Evolutionary conservation across 169 alveolate species (phyloP), one percentile per base, ranked within the genome.

Genomic region (Eimeria brunetti): DNA sequence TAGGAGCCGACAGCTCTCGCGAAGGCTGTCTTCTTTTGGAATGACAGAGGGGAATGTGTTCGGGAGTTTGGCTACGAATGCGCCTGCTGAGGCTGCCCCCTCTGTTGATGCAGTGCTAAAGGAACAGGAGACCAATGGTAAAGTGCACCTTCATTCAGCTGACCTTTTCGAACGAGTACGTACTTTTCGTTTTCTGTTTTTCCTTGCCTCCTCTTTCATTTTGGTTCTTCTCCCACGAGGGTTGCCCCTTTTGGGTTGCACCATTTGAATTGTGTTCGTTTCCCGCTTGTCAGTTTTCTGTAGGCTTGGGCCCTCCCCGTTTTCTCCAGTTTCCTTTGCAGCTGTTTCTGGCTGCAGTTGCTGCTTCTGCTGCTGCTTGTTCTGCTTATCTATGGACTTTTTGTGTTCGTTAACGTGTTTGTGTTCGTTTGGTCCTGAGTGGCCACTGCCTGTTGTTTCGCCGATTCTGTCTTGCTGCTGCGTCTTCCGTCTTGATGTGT

Each of bases 101-200:
- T 85, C 92, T 60, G 80, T 62, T 8, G 92, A 85, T 62, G 76
- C 58, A 4, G 89, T 83, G 33, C 53, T 91, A 44, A 67, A 78
- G 51, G 90, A 91, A 44, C 89, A 83, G 53, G 91, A 91, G 44
- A 33, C 88, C 9, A n/a, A 56, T 36, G 95, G 83, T 0, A 56
- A 83, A 30, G 58, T 83, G 41, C 95, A 91, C 36, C 90, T 91
- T 24, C 95, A 91, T 64, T 91, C 95, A 24, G 95, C 95, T 3
- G 95, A 91, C 56, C 95, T 91, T 58, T 91, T 91, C 41, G 95
- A 91, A 33, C 83, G 95, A 60, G 95, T 91, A 20, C 44, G 95
- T 27, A n/a, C n/a, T n/a, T n/a, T n/a, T n/a, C n/a, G n/a, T n/a
- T n/a, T n/a, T n/a, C n/a, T 16, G 0, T 8, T 51, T 81, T 5